Conservation (phyloP, 2,329 filamentous ascomycete species). For the Talaromyces sp. region DNA sequence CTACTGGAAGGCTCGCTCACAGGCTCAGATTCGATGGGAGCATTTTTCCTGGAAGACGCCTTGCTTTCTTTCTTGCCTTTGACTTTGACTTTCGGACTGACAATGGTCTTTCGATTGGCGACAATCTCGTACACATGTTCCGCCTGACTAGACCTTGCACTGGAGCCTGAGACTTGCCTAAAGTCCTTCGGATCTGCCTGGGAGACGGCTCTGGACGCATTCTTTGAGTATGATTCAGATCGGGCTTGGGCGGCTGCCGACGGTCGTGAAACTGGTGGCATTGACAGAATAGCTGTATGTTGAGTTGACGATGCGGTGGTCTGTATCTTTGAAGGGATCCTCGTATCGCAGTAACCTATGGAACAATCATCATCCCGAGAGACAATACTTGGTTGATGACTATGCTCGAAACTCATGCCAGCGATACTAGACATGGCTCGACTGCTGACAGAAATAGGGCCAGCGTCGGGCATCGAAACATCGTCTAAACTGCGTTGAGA, state of each 20-base stretch:
- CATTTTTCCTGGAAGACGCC: constrained; percentile 20
- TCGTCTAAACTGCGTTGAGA: constrained; percentile 42
- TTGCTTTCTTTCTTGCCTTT: constrained; percentile 33
- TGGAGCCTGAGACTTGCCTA: constrained; percentile 34
- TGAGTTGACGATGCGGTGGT: constrained; percentile 30
- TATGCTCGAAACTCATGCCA: constrained; percentile 41
- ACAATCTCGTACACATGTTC: constrained; percentile 21
- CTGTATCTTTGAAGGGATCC: constrained; percentile 35
- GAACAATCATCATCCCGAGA: constrained; percentile 35
- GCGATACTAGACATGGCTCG: constrained; percentile 41
- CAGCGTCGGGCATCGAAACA: constrained; percentile 47
- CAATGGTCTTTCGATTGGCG: constrained; percentile 24
- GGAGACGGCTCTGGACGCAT: constrained; percentile 12
- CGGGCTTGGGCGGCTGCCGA: constrained; percentile 31
- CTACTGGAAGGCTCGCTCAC: constrained; percentile 20
- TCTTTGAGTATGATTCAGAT: constrained; percentile 26
- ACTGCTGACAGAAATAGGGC: constrained; percentile 39
- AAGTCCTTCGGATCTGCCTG: constrained; percentile 11
- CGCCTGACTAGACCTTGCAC: constrained; percentile 24
- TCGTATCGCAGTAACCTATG: constrained; percentile 14
- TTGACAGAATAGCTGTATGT: constrained; percentile 29
- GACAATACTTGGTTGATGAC: constrained; percentile 37
- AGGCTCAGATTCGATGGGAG: constrained; percentile 23
- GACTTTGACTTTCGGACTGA: constrained; percentile 32
- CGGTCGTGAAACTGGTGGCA: constrained; percentile 23